Conservation (phyloP, 1,284 basidiomycete species). For the Xerocomus cyaneibrunnescens region DNA sequence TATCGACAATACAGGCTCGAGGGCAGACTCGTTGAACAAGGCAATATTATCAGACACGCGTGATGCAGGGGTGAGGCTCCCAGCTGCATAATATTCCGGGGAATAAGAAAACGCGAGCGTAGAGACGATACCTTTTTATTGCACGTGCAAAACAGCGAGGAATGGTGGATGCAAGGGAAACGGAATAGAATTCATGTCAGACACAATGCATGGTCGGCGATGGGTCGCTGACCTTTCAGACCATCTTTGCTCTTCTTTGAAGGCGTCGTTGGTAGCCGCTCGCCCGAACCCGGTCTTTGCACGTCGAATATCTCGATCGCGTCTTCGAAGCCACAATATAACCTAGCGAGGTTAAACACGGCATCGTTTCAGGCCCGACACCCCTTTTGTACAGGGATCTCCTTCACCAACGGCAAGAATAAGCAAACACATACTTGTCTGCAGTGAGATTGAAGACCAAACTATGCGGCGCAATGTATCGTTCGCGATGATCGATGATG, state of each 20-base stretch:
- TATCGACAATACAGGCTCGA: constrained; percentile 60
- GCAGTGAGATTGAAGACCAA: constrained; percentile 73
- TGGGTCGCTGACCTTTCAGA: constrained; percentile 63
- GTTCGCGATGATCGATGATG: constrained; percentile 89
- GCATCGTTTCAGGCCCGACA: background rate
- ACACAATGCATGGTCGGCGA: background rate
- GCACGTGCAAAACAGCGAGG: too few relatives aligned
- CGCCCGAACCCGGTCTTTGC: constrained; percentile 67
- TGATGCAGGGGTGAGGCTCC: constrained; percentile 53
- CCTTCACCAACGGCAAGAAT: background rate
- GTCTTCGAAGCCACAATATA: constrained; percentile 89
- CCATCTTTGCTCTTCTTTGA: constrained; percentile 81
- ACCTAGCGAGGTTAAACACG: constrained; percentile 42
- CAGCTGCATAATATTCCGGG: constrained; percentile 70
- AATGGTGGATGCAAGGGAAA: too few relatives aligned
- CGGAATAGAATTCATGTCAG: background rate
- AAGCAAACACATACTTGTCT: constrained; percentile 52
- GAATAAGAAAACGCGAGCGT: constrained; percentile 73
- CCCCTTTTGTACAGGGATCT: too few relatives aligned
- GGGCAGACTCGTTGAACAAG: constrained; percentile 67
- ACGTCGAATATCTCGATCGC: constrained; percentile 90
- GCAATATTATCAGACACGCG: constrained; percentile 62
- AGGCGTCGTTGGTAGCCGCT: constrained; percentile 70
- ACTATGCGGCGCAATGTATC: constrained; percentile 81
- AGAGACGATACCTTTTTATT: constrained; percentile 73